These are phyloP conservation scores for Cyclotella sp. DNA, from an alignment of 108 stramenopile genomes.

Conservation along the genomic window DNA sequence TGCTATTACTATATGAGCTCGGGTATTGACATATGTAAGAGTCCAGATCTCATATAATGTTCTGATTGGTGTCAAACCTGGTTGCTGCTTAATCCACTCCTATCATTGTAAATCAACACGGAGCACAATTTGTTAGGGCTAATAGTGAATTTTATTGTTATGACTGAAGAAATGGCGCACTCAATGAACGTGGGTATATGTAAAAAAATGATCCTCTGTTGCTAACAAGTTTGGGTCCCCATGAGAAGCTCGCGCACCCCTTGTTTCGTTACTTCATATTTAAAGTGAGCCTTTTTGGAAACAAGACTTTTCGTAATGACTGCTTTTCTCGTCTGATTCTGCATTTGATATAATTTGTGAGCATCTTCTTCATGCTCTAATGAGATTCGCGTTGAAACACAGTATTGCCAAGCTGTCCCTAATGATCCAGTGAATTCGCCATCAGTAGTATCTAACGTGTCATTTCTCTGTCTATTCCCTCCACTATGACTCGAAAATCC, in stretches of 20 bases:
- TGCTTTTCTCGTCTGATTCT: conserved; percentile 33
- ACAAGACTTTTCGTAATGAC: conserved; percentile 50
- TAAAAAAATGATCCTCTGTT: not conserved
- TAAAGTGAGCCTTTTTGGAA: conserved; percentile 26
- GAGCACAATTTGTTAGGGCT: too few species aligned
- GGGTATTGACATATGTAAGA: too few species aligned
- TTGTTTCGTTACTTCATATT: conserved; percentile 31
- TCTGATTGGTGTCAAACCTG: too few species aligned
- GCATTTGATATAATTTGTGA: conserved; percentile 18
- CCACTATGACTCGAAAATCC: conserved; percentile 18
- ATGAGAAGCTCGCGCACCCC: conserved; percentile 38
- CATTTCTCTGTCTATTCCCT: conserved; percentile 1
- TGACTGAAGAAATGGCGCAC: not conserved
- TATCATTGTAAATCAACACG: too few species aligned
- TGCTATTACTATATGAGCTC: too few species aligned
- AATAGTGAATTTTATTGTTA: not conserved
- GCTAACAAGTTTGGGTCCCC: not conserved
- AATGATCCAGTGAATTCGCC: conserved; percentile 69
- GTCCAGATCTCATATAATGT: too few species aligned
- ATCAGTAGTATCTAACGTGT: conserved; percentile 37
- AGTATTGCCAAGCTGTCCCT: conserved; percentile 89
- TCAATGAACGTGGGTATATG: too few species aligned
- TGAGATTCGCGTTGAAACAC: conserved; percentile 75
- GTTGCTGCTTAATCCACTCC: too few species aligned
- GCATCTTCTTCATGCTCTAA: conserved; percentile 61